Conservation (phyloP, 306 rosid genomes). For the barrel medic (Medicago truncatula) region DNA sequence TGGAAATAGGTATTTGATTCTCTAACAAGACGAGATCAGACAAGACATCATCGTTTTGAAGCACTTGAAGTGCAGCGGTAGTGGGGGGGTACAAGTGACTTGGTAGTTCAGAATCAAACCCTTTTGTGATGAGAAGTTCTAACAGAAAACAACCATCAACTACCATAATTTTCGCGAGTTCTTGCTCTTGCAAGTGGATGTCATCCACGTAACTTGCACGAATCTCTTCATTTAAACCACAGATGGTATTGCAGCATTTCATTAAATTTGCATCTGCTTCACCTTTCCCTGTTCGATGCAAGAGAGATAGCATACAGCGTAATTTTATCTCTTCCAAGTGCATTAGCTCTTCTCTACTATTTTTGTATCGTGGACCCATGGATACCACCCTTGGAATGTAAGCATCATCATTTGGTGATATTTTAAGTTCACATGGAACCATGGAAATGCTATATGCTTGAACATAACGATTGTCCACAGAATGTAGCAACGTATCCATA, state of each 20-base stretch:
- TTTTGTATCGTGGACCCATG: neutral
- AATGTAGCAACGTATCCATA: neutral
- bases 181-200: too few relatives aligned
- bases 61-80: too few relatives aligned
- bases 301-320: neutral
- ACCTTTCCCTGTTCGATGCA: neutral
- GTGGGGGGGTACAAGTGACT: too few relatives aligned
- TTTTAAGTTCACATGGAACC: slow-evolving; percentile 4
- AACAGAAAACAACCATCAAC: slow-evolving; percentile 39
- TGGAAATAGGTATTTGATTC: too few relatives aligned
- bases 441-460: neutral
- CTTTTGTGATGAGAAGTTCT: slow-evolving; percentile 14
- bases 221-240: too few relatives aligned
- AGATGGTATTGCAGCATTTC: too few relatives aligned
- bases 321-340: slow-evolving; percentile 30
- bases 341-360: neutral
- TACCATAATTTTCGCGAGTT: slow-evolving; percentile 1
- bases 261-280: too few relatives aligned
- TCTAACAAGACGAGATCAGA: too few relatives aligned
- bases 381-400: slow-evolving; percentile 23
- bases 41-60: neutral
- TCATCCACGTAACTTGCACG: too few relatives aligned
- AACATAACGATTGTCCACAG: too few relatives aligned
- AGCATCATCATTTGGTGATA: neutral
- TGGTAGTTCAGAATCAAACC: too few relatives aligned